phyloP scores from a whole-genome alignment of 139 green algal genomes.

The Penium margaritaceum region DNA sequence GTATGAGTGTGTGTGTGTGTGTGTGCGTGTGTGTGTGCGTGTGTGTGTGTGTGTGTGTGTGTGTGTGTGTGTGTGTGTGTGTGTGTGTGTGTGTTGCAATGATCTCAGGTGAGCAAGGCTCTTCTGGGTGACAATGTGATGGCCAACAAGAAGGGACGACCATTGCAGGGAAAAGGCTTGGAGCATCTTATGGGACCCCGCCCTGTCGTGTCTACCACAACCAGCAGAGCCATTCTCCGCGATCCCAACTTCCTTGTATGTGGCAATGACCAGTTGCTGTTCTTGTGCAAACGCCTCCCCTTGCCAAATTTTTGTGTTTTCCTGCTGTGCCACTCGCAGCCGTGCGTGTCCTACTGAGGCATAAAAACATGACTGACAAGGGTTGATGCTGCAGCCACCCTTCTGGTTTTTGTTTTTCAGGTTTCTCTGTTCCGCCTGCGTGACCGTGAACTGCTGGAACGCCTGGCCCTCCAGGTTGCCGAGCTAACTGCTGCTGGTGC shows the following conservation, averaged over 20 bases:
- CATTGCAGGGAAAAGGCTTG: conserved; percentile 28
- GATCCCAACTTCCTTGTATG: conserved; percentile 27
- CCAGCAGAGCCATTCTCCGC: conserved; percentile 10
- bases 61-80: too few species aligned
- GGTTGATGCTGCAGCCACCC: too few species aligned
- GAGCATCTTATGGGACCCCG: conserved; percentile 30
- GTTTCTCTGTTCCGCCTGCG: conserved; percentile 30
- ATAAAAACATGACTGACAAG: too few species aligned
- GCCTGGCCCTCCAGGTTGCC: conserved; percentile 20
- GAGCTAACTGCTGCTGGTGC: not conserved
- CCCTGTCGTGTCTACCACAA: not conserved
- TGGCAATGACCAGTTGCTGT: too few species aligned
- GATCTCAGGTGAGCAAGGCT: conserved; percentile 45
- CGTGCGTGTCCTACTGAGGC: too few species aligned
- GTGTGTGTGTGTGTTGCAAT: too few species aligned
- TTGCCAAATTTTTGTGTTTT: too few species aligned
- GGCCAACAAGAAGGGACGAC: conserved; percentile 24
- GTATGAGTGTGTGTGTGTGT: too few species aligned
- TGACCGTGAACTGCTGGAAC: conserved; percentile 38
- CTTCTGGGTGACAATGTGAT: conserved; percentile 23
- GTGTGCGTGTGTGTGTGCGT: too few species aligned
- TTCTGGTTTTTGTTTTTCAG: conserved; percentile 8
- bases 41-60: too few species aligned
- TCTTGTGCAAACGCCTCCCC: too few species aligned
- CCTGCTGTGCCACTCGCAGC: too few species aligned